Evolutionary conservation across 73 alveolate genomes (phyloP).

Genomic region (Tetrahymena thermophila): DNA sequence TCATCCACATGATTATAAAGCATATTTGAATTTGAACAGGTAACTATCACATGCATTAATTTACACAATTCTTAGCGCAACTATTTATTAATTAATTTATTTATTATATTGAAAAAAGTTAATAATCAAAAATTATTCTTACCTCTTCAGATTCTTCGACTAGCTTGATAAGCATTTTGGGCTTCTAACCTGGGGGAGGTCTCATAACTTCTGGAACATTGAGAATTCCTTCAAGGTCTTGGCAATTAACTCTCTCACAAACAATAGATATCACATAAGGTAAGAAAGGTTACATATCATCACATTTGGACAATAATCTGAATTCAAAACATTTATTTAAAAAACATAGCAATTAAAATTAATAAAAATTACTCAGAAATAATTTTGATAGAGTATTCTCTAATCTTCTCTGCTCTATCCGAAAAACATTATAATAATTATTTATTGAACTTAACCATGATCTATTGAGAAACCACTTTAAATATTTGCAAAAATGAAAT

Average conservation of each 20-base stretch:
- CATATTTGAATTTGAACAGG: slow-evolving; percentile 15
- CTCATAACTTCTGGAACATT: slow-evolving; percentile 47
- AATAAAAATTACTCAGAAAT: slow-evolving; percentile 8
- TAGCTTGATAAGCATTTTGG: slow-evolving; percentile 10
- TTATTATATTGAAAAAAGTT: not conserved
- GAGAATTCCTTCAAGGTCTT: slow-evolving; percentile 31
- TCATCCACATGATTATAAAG: slow-evolving; percentile 35
- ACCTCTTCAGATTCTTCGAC: slow-evolving; percentile 37
- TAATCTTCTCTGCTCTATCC: slow-evolving; percentile 16
- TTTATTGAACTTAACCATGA: slow-evolving; percentile 6
- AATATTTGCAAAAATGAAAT: not conserved
- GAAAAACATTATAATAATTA: slow-evolving; percentile 14
- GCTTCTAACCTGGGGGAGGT: slow-evolving; percentile 42
- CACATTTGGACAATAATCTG: slow-evolving; percentile 6
- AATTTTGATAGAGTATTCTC: slow-evolving; percentile 24
- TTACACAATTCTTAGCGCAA: not conserved
- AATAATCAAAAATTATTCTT: not conserved
- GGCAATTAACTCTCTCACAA: slow-evolving; percentile 28
- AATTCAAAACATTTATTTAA: not conserved
- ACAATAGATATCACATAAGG: slow-evolving; percentile 27
- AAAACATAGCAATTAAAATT: not conserved
- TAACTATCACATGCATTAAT: slow-evolving; percentile 9
- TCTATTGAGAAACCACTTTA: slow-evolving; percentile 23
- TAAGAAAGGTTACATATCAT: slow-evolving; percentile 24
- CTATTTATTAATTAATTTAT: not conserved